Percentiles rank a stretch among this genome's conserved stretches.
phyloP scores from a whole-genome alignment of 1,284 basidiomycete genomes.

The Fomes fomentarius region DNA sequence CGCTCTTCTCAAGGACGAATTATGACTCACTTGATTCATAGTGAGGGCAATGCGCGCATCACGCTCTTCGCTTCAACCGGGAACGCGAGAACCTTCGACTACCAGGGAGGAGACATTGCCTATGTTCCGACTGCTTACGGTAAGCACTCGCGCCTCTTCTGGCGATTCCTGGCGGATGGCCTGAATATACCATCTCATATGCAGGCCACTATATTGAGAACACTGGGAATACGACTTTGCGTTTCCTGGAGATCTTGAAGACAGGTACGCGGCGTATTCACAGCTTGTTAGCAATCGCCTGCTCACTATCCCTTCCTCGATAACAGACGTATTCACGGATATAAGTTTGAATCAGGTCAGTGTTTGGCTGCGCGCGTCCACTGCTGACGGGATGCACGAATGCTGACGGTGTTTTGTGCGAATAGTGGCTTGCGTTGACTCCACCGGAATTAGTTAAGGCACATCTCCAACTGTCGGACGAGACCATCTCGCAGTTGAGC shows the following conservation, averaged over 20 bases:
- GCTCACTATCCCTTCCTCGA: neutral
- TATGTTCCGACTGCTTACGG: conserved; percentile 57
- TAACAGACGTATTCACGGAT: conserved; percentile 32
- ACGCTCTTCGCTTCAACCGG: conserved; percentile 65
- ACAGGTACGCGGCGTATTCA: conserved; percentile 39
- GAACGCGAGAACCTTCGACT: conserved; percentile 72
- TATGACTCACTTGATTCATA: conserved; percentile 24
- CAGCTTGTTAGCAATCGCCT: neutral
- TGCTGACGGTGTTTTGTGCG: neutral
- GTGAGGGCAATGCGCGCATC: conserved; percentile 59
- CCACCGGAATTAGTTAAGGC: conserved; percentile 45
- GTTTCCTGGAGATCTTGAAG: conserved; percentile 66
- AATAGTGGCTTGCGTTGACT: conserved; percentile 46
- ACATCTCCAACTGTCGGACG: conserved; percentile 39
- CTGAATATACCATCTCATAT: neutral
- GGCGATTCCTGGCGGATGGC: neutral
- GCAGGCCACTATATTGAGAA: conserved; percentile 72
- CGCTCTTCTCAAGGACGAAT: neutral
- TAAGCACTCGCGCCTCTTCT: conserved; percentile 20
- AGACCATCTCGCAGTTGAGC: conserved; percentile 36
- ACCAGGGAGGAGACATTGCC: conserved; percentile 62
- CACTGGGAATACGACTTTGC: conserved; percentile 61
- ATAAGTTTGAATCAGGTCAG: conserved; percentile 34
- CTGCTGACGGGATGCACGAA: neutral
- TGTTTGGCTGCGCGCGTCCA: neutral